Evolutionary conservation across 2,329 filamentous ascomycete genomes (phyloP).

Genomic region (Aspergillus melleus): DNA sequence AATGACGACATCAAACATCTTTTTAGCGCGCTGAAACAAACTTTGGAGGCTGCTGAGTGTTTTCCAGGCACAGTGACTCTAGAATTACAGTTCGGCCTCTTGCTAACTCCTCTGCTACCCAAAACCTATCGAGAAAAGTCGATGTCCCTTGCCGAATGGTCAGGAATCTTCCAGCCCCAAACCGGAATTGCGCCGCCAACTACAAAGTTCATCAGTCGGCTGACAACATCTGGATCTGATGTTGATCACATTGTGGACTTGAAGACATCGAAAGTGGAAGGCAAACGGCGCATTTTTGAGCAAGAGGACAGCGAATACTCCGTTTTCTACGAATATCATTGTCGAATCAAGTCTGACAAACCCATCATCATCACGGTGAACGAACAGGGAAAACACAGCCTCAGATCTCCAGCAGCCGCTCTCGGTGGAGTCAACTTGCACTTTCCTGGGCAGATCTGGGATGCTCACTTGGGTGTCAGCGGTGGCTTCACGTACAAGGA

Average conservation of each 20-base stretch:
- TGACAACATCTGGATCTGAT: constrained; percentile 43
- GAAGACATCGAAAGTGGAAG: constrained; percentile 22
- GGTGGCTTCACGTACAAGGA: constrained; percentile 26
- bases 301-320: constrained; percentile 20
- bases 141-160: constrained; percentile 29
- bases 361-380: constrained; percentile 35
- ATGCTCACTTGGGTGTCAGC: constrained; percentile 35
- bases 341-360: constrained; percentile 31
- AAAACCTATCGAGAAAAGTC: constrained; percentile 17
- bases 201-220: constrained; percentile 36
- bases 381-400: constrained; percentile 29
- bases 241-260: constrained; percentile 41
- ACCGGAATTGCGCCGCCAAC: constrained; percentile 27
- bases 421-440: constrained; percentile 41
- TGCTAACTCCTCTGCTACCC: constrained; percentile 31
- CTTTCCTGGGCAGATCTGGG: constrained; percentile 42
- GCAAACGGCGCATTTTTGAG: constrained; percentile 29
- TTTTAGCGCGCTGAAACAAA: constrained; percentile 28
- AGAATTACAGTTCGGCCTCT: constrained; percentile 39
- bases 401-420: constrained; percentile 25
- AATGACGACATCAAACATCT: constrained; percentile 23
- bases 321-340: constrained; percentile 43
- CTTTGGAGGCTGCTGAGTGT: constrained; percentile 33
- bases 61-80: constrained; percentile 38
- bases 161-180: constrained; percentile 32